Base-by-base conservation (phyloP, 331 rosid genomes). In the Ulmus americana region DNA sequence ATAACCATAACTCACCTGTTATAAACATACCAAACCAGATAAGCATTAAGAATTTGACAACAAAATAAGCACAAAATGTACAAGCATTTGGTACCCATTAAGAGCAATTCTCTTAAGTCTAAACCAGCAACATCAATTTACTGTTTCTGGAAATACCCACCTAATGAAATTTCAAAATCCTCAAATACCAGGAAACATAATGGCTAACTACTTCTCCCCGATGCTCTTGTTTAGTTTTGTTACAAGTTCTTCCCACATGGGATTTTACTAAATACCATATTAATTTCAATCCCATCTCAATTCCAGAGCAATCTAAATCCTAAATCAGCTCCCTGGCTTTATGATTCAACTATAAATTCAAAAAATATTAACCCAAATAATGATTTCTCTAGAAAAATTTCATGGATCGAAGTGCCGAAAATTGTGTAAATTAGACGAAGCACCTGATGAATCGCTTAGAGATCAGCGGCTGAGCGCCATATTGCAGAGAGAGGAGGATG, bases 391-490 rank as follows among this genome's bases (percentile, higher is more conserved):
- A 60, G 12, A 39, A 7, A 41, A 56, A 45, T 35, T 40, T 7
- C 15, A 5, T 8, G 39, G 64, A 47, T 59, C 39, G 12, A 39
- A 3, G 57, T 6, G 42, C 7, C 51, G 61, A 57, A 62, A n/a
- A n/a, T 48, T 13, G 18, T 9, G 22, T 60, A 82, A 13, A 63
- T 9, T 18, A 67, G 60, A 14, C n/a, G 42, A 42, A 7, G 54
- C 42, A 90, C 99, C 97, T 81, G 79, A 73, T 84, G 73, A 65
- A 90, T 56, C 88, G 83, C 80, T 86, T 86, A 67, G 98, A 86
- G 80, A 92, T 86, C 76, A 92, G 81, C 65, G 98, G 96, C 77
- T 92, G 98, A 75, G 85, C 96, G 38, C 98, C 98, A 28, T 92
- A 92, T 43, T 92, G 97, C 48, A 92, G 79, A 70, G 96, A 71